Conservation (phyloP, 345 rosid genomes). For the Crucihimalaya himalaica region DNA sequence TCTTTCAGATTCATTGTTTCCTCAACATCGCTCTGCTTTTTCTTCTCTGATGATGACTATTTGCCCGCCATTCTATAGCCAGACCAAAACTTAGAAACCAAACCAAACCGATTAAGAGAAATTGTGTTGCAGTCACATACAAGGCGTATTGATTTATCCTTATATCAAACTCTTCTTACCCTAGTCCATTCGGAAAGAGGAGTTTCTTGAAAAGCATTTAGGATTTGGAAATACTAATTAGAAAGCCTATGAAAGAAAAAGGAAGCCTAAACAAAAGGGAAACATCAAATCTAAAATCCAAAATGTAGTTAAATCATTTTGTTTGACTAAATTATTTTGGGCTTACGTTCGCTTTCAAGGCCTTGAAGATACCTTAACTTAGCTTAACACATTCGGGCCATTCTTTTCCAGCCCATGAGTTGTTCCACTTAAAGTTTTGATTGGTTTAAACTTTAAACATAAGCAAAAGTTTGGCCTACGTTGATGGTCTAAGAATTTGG, state of each 20-base stretch:
- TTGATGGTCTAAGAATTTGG: too few species aligned
- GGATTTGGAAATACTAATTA: background rate
- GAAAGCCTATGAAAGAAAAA: background rate
- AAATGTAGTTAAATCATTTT: background rate
- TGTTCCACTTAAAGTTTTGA: background rate
- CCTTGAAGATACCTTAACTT: background rate
- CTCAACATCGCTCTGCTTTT: too few species aligned
- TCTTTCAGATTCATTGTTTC: too few species aligned
- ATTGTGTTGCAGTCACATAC: too few species aligned
- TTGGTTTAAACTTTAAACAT: background rate
- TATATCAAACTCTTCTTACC: background rate
- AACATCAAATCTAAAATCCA: too few species aligned
- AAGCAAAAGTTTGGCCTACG: background rate
- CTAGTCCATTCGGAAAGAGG: too few species aligned
- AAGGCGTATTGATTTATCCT: too few species aligned
- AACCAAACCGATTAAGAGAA: too few species aligned
- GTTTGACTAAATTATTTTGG: background rate
- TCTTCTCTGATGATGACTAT: too few species aligned
- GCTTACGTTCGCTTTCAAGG: background rate
- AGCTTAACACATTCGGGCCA: background rate
- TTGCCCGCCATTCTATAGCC: too few species aligned
- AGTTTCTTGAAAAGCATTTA: background rate
- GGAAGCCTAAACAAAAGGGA: too few species aligned
- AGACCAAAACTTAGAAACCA: too few species aligned
- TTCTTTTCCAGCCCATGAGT: background rate